Evolutionary conservation across 495 filamentous ascomycete species (phyloP).

Genomic region (Hyaloscypha finlandica): DNA sequence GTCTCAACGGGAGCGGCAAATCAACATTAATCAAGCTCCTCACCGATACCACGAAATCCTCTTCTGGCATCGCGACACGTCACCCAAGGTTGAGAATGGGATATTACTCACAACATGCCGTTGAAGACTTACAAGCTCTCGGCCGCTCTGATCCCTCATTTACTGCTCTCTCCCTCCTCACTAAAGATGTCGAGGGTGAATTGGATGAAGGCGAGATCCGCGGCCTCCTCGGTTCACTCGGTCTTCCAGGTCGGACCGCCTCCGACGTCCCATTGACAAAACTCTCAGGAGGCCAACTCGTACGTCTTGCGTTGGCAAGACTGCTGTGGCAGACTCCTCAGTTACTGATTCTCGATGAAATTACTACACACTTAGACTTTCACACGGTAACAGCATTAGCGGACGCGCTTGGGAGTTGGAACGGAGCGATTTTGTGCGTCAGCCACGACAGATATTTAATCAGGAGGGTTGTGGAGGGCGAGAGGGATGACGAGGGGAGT

Average conservation of each 20-base stretch:
- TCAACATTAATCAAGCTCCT: constrained; percentile 72
- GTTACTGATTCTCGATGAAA: constrained; percentile 77
- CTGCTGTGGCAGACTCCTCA: constrained; percentile 69
- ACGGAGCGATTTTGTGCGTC: constrained; percentile 71
- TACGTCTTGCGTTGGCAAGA: constrained; percentile 71
- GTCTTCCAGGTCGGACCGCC: constrained; percentile 63
- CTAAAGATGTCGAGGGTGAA: constrained; percentile 36
- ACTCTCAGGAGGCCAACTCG: constrained; percentile 77
- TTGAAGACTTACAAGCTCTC: constrained; percentile 61
- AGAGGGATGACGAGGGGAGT: constrained; percentile 51
- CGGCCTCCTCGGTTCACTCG: constrained; percentile 62
- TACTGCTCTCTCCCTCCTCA: constrained; percentile 63
- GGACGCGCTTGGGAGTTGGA: constrained; percentile 62
- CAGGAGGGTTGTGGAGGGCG: constrained; percentile 66
- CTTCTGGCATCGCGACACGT: constrained; percentile 55
- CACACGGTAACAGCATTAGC: constrained; percentile 72
- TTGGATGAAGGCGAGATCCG: constrained; percentile 64
- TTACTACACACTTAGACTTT: constrained; percentile 83
- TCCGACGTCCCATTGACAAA: constrained; percentile 68
- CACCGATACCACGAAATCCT: constrained; percentile 44
- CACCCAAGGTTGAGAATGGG: constrained; percentile 69
- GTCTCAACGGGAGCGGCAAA: constrained; percentile 72
- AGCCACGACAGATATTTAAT: constrained; percentile 80
- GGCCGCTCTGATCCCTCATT: constrained; percentile 47
- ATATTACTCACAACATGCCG: constrained; percentile 77